Conservation (phyloP, 768 basidiomycete genomes). For the Serendipita sp. region DNA sequence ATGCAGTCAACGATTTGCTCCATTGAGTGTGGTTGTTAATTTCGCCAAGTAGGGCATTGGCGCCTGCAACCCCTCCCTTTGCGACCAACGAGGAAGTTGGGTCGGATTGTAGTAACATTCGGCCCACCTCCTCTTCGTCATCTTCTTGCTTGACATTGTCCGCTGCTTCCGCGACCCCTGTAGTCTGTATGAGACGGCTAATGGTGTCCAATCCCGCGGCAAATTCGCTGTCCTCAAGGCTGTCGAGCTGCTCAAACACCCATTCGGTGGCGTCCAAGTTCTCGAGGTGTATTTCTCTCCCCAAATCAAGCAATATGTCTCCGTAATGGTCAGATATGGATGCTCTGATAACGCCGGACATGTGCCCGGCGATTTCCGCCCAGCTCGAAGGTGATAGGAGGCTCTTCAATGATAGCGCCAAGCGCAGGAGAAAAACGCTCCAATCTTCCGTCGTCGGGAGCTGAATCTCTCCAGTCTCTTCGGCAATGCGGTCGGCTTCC, state of each 20-base stretch:
- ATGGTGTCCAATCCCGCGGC: slow-evolving; percentile 51
- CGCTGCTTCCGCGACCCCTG: neutral
- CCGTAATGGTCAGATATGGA: slow-evolving; percentile 15
- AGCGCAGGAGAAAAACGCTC: slow-evolving; percentile 34
- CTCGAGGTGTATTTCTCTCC: slow-evolving; percentile 17
- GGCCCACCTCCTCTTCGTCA: slow-evolving; percentile 38
- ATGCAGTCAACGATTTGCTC: slow-evolving; percentile 45
- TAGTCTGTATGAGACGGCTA: slow-evolving; percentile 44
- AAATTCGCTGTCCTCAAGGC: slow-evolving; percentile 13
- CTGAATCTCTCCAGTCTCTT: slow-evolving; percentile 40
- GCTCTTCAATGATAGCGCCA: neutral
- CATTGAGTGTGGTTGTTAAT: slow-evolving; percentile 36
- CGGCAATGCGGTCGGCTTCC: slow-evolving; percentile 21
- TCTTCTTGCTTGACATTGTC: slow-evolving; percentile 54
- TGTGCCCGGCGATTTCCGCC: slow-evolving; percentile 36
- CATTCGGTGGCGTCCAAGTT: slow-evolving; percentile 46
- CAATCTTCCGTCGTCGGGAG: slow-evolving; percentile 50
- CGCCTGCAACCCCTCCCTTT: neutral
- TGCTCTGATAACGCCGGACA: slow-evolving; percentile 61
- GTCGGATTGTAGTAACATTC: slow-evolving; percentile 28
- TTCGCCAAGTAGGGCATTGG: neutral
- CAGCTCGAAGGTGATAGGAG: neutral
- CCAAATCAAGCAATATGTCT: slow-evolving; percentile 44
- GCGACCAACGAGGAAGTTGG: neutral
- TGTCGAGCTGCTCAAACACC: slow-evolving; percentile 37